Evolutionary conservation across 345 rosid genomes (phyloP).

Genomic region (Citrus sinensis): DVS_A1.0 CM039161.1:17047501-17048000

Average conservation of each 20-base stretch:
- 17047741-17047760: background rate
- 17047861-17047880: background rate
- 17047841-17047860: background rate
- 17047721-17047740: background rate
- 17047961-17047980: background rate
- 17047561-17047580: background rate
- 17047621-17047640: conserved; percentile 76
- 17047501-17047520: background rate
- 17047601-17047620: conserved; percentile 88
- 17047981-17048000: background rate
- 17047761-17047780: background rate
- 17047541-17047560: background rate
- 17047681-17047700: background rate
- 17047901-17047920: background rate
- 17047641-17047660: conserved; percentile 70
- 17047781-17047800: background rate
- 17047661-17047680: conserved; percentile 88
- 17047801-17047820: background rate
- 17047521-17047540: background rate
- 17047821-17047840: background rate
- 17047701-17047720: background rate
- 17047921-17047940: background rate
- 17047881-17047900: background rate
- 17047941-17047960: background rate
- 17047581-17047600: conserved; percentile 52